phyloP scores from a whole-genome alignment of 1,139 yeast genomes.

The Entelexis paramagnoliae region DNA sequence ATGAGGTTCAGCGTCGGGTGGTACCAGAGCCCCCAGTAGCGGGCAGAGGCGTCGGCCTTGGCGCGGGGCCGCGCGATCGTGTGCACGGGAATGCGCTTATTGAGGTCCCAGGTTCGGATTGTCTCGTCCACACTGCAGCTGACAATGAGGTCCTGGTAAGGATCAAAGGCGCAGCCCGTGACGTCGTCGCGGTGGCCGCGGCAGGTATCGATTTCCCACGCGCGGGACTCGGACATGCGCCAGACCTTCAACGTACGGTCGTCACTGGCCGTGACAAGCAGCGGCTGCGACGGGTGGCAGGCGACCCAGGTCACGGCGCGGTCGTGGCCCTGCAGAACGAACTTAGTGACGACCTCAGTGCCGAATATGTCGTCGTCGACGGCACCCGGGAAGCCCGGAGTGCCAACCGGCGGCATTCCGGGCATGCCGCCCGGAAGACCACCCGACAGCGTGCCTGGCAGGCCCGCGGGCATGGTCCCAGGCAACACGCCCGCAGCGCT shows the following conservation, averaged over 20 bases:
- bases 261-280: slow-evolving; percentile 93
- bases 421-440: slow-evolving; percentile 8
- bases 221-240: slow-evolving; percentile 97
- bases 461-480: slow-evolving; percentile 4
- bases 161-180: slow-evolving; percentile 82
- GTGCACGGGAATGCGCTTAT: slow-evolving; percentile 85
- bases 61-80: slow-evolving; percentile 62
- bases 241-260: slow-evolving; percentile 91
- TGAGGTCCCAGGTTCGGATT: slow-evolving; percentile 94
- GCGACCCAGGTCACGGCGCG: slow-evolving; percentile 98
- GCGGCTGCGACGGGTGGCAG: slow-evolving; percentile 92
- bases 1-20: slow-evolving; percentile 87
- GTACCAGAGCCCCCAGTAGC: slow-evolving; percentile 86
- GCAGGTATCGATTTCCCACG: slow-evolving; percentile 98
- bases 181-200: slow-evolving; percentile 95
- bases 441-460: slow-evolving; percentile 1
- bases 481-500: slow-evolving; percentile 45
- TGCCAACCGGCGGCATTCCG: slow-evolving; percentile 10
- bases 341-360: slow-evolving; percentile 47
- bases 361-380: slow-evolving; percentile 22
- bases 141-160: slow-evolving; percentile 80
- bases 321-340: slow-evolving; percentile 94
- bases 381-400: slow-evolving; percentile 12
- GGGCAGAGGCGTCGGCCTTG: slow-evolving; percentile 41
- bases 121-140: slow-evolving; percentile 96